phyloP scores from a whole-genome alignment of 148 eudicot species.

The Euryodendron excelsum region DNA sequence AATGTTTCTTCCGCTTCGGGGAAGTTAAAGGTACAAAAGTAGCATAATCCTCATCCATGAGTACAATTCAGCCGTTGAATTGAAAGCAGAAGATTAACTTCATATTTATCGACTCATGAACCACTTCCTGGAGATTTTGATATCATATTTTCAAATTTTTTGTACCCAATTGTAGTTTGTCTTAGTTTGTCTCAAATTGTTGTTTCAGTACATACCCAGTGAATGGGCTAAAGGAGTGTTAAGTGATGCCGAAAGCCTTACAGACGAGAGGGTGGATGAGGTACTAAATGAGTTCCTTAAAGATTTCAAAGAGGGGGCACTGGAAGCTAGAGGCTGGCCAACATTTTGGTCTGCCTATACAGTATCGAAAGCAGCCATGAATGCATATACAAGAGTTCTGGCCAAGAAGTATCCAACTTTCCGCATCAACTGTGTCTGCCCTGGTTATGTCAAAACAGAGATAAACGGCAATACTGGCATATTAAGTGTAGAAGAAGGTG shows the following conservation, averaged over 20 bases:
- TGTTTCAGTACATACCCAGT: constrained; percentile 23
- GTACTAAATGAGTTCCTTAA: constrained; percentile 27
- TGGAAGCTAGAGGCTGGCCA: constrained; percentile 28
- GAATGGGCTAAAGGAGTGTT: constrained; percentile 29
- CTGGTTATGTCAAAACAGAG: background rate
- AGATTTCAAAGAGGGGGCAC: constrained; percentile 29
- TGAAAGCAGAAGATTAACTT: no score
- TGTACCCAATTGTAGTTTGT: no score
- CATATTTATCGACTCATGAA: no score
- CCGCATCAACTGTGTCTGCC: constrained; percentile 2
- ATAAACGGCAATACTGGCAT: no score
- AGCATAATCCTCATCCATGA: no score
- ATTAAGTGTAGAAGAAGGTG: no score
- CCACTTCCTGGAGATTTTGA: no score
- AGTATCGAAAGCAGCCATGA: constrained; percentile 29
- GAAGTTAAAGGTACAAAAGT: no score
- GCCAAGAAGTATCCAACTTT: background rate
- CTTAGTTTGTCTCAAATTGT: background rate
- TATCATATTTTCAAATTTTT: no score
- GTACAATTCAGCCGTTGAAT: no score
- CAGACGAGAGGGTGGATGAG: constrained; percentile 40
- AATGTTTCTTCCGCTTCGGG: no score
- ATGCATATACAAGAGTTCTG: background rate
- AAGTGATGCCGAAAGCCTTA: constrained; percentile 26
- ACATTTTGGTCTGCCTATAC: background rate